Percentiles rank a stretch among this genome's conserved stretches.
phyloP scores from a whole-genome alignment of 2,329 filamentous ascomycete genomes.

The Alternaria ventricosa region DNA sequence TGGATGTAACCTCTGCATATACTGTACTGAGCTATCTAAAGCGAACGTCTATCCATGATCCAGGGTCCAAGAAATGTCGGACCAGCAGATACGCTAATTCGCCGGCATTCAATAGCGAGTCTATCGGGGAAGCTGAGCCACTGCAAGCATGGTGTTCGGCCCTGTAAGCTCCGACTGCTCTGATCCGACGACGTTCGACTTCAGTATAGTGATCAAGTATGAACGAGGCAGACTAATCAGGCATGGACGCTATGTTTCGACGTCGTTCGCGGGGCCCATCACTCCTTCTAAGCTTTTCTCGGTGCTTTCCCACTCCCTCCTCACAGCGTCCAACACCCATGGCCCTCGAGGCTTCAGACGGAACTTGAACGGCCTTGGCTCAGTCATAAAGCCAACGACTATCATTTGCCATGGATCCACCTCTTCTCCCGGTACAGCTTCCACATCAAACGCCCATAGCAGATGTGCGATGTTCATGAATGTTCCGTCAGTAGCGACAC shows the following conservation, averaged over 20 bases:
- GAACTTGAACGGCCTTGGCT: slow-evolving; percentile 14
- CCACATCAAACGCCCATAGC: slow-evolving; percentile 13
- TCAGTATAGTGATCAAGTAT: neutral
- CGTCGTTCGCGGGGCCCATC: slow-evolving; percentile 5
- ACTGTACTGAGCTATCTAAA: neutral
- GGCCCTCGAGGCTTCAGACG: slow-evolving; percentile 10
- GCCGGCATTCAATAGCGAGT: slow-evolving; percentile 37
- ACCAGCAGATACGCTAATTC: slow-evolving; percentile 41
- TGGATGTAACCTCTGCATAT: neutral
- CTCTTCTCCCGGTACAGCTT: slow-evolving; percentile 2
- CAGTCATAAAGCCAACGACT: slow-evolving; percentile 15
- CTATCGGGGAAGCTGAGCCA: slow-evolving; percentile 28
- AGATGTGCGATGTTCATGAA: slow-evolving; percentile 12
- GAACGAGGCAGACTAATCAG: neutral
- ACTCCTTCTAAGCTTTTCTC: slow-evolving; percentile 6
- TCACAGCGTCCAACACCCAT: slow-evolving; percentile 11
- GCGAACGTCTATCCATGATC: neutral
- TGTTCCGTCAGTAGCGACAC: slow-evolving; percentile 13
- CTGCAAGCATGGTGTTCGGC: slow-evolving; percentile 28
- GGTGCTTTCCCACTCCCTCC: slow-evolving; percentile 3
- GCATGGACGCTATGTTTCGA: neutral
- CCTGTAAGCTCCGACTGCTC: slow-evolving; percentile 27
- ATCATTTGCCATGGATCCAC: slow-evolving; percentile 14
- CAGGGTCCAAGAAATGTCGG: neutral
- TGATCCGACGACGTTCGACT: slow-evolving; percentile 21